Base-by-base conservation (phyloP, 805 yeast genomes). In the Sugiyamaella americana region DNA sequence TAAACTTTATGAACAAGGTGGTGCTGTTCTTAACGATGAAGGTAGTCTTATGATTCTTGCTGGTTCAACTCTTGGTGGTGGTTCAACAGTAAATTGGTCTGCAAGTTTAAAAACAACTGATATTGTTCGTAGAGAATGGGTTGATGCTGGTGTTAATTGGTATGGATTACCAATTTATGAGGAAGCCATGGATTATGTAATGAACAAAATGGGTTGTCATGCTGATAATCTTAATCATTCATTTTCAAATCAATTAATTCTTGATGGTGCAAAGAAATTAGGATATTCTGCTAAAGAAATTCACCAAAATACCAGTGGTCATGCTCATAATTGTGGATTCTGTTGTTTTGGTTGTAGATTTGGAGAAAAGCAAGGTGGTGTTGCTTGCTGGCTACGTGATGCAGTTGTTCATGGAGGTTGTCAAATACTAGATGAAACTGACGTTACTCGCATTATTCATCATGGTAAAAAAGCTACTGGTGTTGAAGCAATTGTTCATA, bases 1-100 rank as follows among this genome's bases (percentile, higher is more conserved):
- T 3, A 59, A 58, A 5, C 57, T 72, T 40, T 75, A 65, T 53
- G 79, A 76, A 55, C 47, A 51, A 5, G 57, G 59, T 1, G 79
- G 78, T 1, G 42, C 57, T 1, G 4, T 75, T 2, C 43, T 66
- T n/a, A 53, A 72, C 4, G 51, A 52, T 5, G 69, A 68, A 50
- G 66, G 64, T 39, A 67, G 67, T 39, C 41, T 68, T 11, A 47
- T 64, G 8, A 50, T 74, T 2, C 56, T 75, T 39, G 78, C 80
- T 0, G 82, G 80, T 4, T 53, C 78, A 2, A 74, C 76, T 0
- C 72, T 77, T 46, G 82, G 82, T 4, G 82, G 81, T 11, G 81
- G 81, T 4, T 65, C 77, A 4, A 74, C 80, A 11, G 72, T 77
- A 37, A 77, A 77, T 61, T 77, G 82, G 82, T 70, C 75, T 10